Conservation (phyloP, 352 stramenopile species). For the Globisporangium cystogenes region DNA sequence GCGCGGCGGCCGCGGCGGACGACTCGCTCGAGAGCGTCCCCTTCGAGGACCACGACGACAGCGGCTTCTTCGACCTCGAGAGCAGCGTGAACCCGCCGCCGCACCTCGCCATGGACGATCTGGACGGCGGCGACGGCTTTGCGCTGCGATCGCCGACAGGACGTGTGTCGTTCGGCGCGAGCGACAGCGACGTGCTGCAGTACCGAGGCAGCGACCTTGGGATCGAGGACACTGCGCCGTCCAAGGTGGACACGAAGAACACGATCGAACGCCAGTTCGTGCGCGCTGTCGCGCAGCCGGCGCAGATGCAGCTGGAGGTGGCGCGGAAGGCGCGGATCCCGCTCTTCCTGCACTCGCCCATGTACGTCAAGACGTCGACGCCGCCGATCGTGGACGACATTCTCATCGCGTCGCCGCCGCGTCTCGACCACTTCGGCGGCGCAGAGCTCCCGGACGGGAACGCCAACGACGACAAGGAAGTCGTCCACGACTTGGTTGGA, state of each 20-base stretch:
- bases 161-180: constrained; percentile 6
- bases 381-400: constrained; percentile 47
- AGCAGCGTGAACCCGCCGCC: constrained; percentile 17
- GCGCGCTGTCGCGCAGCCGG: constrained; percentile 53
- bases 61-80: constrained; percentile 49
- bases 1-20: constrained; percentile 16
- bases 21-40: constrained; percentile 45
- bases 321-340: constrained; percentile 77
- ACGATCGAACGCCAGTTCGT: constrained; percentile 70
- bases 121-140: constrained; percentile 17
- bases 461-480: constrained; percentile 5
- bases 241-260: constrained; percentile 46
- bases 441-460: constrained; percentile 13
- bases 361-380: constrained; percentile 78
- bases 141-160: constrained; percentile 9
- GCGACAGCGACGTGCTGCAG: not conserved
- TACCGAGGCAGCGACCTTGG: constrained; percentile 11
- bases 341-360: constrained; percentile 80
- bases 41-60: constrained; percentile 37
- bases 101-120: constrained; percentile 10
- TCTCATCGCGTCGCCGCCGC: constrained; percentile 3
- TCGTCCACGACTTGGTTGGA: constrained; percentile 3
- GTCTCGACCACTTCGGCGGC: constrained; percentile 17
- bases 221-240: constrained; percentile 12
- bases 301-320: constrained; percentile 85